Evolutionary conservation across 495 filamentous ascomycete species (phyloP), one percentile per base, ranked within the genome.

Genomic region (Penicillium bialowiezense): DNA sequence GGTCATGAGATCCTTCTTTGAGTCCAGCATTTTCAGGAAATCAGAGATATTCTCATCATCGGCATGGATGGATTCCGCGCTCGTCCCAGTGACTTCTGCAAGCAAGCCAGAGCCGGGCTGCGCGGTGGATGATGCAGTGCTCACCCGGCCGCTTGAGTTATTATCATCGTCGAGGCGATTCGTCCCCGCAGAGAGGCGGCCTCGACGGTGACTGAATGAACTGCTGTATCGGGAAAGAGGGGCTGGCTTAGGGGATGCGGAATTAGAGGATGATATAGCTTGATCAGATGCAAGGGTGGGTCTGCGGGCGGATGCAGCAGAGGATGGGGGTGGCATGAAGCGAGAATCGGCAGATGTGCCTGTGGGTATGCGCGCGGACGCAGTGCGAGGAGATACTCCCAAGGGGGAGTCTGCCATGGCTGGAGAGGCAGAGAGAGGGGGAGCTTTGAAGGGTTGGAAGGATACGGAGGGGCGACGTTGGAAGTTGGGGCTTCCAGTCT

Each of bases 391-490:
- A 5, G 86, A 92, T 13, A 70, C 67, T 7, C 73, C 72, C 2
- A 78, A 64, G 12, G 72, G 68, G 34, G 70, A 70, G 35, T 83
- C 82, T 14, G 67, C 61, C 29, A 80, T 68, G 7, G 82, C 80
- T 7, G 93, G 93, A 8, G 92, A 97, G n/a, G 88, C 87, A 13
- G 91, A 95, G 14, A 98, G 77, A 15, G 92, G 91, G 7, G 91
- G 89, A 6, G 91, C 89, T 70, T 97, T 98, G 70, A 98, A 98
- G 1, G 92, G 87, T 60, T 91, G 88, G 61, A 96, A 96, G 2
- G 91, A 96, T 13, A 96, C 80, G 0, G 91, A 97, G 8, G 89
- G 81, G n/a, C 91, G 84, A 52, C 88, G 77, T 39, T 79, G 70
- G 20, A 79, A 66, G 51, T 58, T 83, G 58, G 67, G 74, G 43